phyloP scores from a whole-genome alignment of 345 rosid species.

The Sisymbrium altissimum region DNA sequence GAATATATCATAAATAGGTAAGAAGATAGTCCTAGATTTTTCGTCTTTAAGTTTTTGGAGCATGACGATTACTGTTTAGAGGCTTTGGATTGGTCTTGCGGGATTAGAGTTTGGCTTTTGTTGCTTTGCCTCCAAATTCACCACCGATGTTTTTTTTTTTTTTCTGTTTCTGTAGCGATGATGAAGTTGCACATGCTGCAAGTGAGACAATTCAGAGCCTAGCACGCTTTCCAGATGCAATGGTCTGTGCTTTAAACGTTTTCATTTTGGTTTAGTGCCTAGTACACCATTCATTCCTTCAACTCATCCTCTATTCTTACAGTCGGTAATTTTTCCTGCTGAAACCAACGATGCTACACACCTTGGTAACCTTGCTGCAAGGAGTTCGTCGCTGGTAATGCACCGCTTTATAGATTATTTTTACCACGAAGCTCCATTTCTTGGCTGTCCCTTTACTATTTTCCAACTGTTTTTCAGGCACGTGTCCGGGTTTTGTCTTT shows the following conservation, averaged over 20 bases:
- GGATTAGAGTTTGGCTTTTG: background rate
- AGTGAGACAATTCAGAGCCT: slow-evolving; percentile 59
- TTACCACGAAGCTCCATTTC: background rate
- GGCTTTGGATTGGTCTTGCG: background rate
- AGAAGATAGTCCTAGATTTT: slow-evolving; percentile 12
- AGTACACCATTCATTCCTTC: background rate
- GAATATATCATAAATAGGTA: slow-evolving; percentile 67
- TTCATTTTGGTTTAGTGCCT: background rate
- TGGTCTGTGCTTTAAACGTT: slow-evolving; percentile 44
- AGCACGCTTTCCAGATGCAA: slow-evolving; percentile 61
- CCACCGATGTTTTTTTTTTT: background rate
- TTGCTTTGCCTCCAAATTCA: background rate
- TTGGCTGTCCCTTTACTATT: background rate
- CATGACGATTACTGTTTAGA: background rate
- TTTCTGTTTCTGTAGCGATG: slow-evolving; percentile 46
- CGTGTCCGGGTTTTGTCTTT: slow-evolving; percentile 72
- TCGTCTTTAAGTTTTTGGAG: background rate
- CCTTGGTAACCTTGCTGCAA: slow-evolving; percentile 62
- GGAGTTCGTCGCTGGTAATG: slow-evolving; percentile 69
- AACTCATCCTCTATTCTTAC: slow-evolving; percentile 13
- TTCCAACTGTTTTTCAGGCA: slow-evolving; percentile 51
- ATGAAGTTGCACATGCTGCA: slow-evolving; percentile 75
- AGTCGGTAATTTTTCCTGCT: slow-evolving; percentile 68
- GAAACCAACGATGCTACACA: slow-evolving; percentile 50
- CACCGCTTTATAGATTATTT: background rate